Evolutionary conservation across 1,284 basidiomycete species (phyloP).

Genomic region (Pyrrhoderma noxium): DNA sequence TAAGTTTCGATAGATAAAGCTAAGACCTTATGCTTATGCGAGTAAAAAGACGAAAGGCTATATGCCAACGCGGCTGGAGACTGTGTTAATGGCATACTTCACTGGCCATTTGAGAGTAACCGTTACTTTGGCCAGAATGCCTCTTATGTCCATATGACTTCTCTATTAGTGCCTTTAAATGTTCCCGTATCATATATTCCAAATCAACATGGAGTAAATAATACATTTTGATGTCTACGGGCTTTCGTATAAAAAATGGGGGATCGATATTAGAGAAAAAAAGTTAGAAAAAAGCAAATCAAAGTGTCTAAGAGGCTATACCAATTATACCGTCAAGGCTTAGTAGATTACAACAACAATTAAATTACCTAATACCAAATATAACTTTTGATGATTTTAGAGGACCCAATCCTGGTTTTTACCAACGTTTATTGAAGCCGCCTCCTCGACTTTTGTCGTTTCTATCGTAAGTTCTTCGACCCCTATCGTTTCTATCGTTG

Average conservation of each 20-base stretch:
- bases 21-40: neutral
- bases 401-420: too few relatives aligned
- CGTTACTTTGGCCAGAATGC: constrained; percentile 10
- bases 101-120: constrained; percentile 13
- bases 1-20: neutral
- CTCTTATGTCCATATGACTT: constrained; percentile 3
- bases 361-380: too few relatives aligned
- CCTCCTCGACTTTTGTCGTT: too few relatives aligned
- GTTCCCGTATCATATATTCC: neutral
- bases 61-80: constrained; percentile 8
- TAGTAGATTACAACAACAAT: too few relatives aligned
- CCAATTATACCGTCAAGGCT: too few relatives aligned
- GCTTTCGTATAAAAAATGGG: neutral
- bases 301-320: neutral
- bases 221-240: neutral
- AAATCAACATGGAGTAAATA: neutral
- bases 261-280: neutral
- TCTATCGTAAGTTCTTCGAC: too few relatives aligned
- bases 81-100: constrained; percentile 8
- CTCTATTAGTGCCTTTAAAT: neutral
- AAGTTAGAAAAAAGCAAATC: neutral
- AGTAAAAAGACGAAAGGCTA: neutral
- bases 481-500: neutral
- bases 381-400: too few relatives aligned
- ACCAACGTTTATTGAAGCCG: too few relatives aligned